Evolutionary conservation across 2,329 filamentous ascomycete genomes (phyloP).

Genomic region (Botryosphaeria dothidea): DNA sequence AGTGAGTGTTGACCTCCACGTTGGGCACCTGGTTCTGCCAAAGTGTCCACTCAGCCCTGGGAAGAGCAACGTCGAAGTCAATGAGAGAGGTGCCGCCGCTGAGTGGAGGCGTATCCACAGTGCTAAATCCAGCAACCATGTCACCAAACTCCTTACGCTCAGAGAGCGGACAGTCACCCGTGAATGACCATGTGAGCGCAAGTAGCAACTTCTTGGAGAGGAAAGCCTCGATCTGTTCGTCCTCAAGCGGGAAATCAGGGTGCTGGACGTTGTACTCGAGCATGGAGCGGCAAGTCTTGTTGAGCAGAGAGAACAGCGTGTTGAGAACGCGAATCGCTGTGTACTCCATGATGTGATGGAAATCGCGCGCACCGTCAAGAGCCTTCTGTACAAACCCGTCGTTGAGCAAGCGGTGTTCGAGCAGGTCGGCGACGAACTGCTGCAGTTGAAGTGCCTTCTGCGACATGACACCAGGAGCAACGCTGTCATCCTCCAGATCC

Average conservation of each 20-base stretch:
- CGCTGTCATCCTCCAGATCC: slow-evolving; percentile 89
- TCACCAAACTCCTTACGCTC: slow-evolving; percentile 92
- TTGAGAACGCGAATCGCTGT: slow-evolving; percentile 86
- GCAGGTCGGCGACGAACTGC: slow-evolving; percentile 73
- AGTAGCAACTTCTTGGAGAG: slow-evolving; percentile 92
- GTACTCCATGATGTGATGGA: slow-evolving; percentile 98
- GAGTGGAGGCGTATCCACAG: slow-evolving; percentile 79
- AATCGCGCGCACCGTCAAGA: slow-evolving; percentile 72
- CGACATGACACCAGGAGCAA: slow-evolving; percentile 55
- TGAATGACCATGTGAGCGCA: slow-evolving; percentile 91
- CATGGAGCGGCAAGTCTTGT: slow-evolving; percentile 88
- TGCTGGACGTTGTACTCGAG: slow-evolving; percentile 97
- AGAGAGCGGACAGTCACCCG: slow-evolving; percentile 84
- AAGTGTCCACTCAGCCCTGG: slow-evolving; percentile 82
- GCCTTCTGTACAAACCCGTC: slow-evolving; percentile 81
- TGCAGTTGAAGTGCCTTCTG: slow-evolving; percentile 77
- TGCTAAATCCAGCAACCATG: slow-evolving; percentile 76
- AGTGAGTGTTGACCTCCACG: slow-evolving; percentile 97
- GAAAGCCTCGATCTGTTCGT: slow-evolving; percentile 86
- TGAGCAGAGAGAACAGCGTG: slow-evolving; percentile 91
- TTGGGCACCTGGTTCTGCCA: slow-evolving; percentile 95
- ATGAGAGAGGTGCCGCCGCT: slow-evolving; percentile 83
- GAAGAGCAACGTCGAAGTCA: slow-evolving; percentile 88
- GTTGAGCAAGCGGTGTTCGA: slow-evolving; percentile 72
- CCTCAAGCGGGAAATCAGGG: slow-evolving; percentile 86